Evolutionary conservation across 78 protist species (phyloP).

Genomic region (Chrysochromulina tobinii): DNA sequence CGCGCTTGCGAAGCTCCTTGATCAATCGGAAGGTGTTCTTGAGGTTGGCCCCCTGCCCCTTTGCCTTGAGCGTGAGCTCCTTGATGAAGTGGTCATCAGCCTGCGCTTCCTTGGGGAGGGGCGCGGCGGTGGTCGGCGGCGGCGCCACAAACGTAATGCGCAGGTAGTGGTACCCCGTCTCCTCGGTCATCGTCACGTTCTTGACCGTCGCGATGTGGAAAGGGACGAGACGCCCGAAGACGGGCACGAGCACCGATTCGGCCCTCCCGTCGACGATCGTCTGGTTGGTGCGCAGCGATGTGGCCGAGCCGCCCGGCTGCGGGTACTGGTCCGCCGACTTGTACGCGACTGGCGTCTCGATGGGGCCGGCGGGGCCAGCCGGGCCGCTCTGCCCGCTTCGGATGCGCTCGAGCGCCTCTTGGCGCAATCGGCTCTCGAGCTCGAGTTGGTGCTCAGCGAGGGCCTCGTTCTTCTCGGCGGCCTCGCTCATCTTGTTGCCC

Average conservation of each 20-base stretch:
- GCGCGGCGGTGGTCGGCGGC: background rate
- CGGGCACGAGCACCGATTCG: constrained; percentile 80
- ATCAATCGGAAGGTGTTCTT: constrained; percentile 48
- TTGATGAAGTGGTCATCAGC: constrained; percentile 43
- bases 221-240: constrained; percentile 84
- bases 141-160: constrained; percentile 82
- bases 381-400: too few species aligned
- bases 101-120: background rate
- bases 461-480: background rate
- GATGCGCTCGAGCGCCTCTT: constrained; percentile 12
- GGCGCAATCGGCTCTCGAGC: constrained; percentile 5
- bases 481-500: background rate
- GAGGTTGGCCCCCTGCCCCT: constrained; percentile 35
- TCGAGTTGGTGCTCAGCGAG: background rate
- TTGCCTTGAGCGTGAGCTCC: constrained; percentile 71
- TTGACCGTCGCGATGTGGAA: constrained; percentile 88
- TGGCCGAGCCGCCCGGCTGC: background rate
- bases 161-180: constrained; percentile 31
- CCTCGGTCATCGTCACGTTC: constrained; percentile 66
- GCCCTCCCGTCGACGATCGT: constrained; percentile 70
- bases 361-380: constrained; percentile 1
- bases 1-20: constrained; percentile 74
- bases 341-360: constrained; percentile 30
- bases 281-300: background rate
- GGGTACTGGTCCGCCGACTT: background rate